Conservation (phyloP, 2,329 filamentous ascomycete species). For the Colletotrichum sp. region DNA sequence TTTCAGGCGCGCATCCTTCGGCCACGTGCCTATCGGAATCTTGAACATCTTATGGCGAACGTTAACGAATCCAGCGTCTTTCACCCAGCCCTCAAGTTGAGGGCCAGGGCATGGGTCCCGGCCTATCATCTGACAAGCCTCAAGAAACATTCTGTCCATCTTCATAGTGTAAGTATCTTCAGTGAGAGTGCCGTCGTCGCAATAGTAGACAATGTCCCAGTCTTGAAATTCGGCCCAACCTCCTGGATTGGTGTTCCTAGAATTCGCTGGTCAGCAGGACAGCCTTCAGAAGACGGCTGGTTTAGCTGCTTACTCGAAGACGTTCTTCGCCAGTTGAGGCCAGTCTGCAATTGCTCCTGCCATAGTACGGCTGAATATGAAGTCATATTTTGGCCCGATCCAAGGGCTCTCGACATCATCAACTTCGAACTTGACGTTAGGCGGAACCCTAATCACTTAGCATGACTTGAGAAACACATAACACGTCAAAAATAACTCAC, state of each 20-base stretch:
- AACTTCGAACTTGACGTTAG: conserved; percentile 68
- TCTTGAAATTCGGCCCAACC: conserved; percentile 34
- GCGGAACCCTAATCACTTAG: conserved; percentile 50
- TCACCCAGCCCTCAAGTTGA: conserved; percentile 32
- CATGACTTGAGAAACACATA: no score
- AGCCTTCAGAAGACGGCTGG: no score
- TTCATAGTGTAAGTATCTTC: background rate
- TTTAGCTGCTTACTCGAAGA: no score
- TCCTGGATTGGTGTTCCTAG: conserved; percentile 36
- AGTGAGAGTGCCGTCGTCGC: conserved; percentile 25
- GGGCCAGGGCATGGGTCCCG: conserved; percentile 34
- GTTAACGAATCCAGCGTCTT: conserved; percentile 41
- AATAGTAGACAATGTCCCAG: conserved; percentile 20
- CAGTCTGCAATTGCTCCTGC: background rate
- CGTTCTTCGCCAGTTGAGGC: background rate
- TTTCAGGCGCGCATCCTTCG: conserved; percentile 33
- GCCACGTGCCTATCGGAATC: conserved; percentile 40
- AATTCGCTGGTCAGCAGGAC: no score
- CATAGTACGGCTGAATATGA: conserved; percentile 29
- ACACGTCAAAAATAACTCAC: background rate
- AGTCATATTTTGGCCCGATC: conserved; percentile 41
- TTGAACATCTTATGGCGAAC: conserved; percentile 33
- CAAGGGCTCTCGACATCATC: conserved; percentile 64
- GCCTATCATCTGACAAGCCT: background rate
- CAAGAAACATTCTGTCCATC: conserved; percentile 17